Conservation (phyloP, 23 red algal genomes). For the Agarophyton chilense region DNA sequence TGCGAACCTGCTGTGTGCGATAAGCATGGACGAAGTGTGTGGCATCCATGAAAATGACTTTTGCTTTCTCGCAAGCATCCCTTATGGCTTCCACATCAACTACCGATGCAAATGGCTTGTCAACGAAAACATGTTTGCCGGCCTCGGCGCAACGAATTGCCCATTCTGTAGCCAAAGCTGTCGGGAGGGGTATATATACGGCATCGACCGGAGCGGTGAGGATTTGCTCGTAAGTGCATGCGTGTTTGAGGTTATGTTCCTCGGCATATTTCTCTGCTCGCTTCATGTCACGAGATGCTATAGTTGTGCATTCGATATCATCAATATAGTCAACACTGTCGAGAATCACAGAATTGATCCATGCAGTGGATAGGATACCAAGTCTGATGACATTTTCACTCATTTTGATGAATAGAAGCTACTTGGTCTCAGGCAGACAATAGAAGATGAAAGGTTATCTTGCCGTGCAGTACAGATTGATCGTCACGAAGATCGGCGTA, state of each 20-base stretch:
- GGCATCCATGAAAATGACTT: conserved; percentile 75
- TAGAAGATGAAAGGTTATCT: too few species aligned
- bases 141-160: conserved; percentile 55
- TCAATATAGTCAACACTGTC: background rate
- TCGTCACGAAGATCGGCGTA: too few species aligned
- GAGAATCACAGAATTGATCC: conserved; percentile 14
- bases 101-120: conserved; percentile 71
- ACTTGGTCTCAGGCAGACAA: too few species aligned
- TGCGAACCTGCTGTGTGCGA: conserved; percentile 22
- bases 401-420: background rate
- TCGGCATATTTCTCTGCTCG: conserved; percentile 42
- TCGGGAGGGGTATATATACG: conserved; percentile 85
- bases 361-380: conserved; percentile 65
- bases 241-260: background rate
- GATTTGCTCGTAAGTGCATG: conserved; percentile 31
- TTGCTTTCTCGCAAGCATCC: conserved; percentile 23
- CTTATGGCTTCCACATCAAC: conserved; percentile 44
- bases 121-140: conserved; percentile 81
- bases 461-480: too few species aligned
- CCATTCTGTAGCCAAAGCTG: conserved; percentile 62
- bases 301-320: background rate
- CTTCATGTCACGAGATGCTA: conserved; percentile 32
- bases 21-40: conserved; percentile 83
- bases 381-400: background rate
- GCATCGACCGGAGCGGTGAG: conserved; percentile 47